Evolutionary conservation across 2,329 filamentous ascomycete genomes (phyloP).

Genomic region (Alternaria burnsii): DNA sequence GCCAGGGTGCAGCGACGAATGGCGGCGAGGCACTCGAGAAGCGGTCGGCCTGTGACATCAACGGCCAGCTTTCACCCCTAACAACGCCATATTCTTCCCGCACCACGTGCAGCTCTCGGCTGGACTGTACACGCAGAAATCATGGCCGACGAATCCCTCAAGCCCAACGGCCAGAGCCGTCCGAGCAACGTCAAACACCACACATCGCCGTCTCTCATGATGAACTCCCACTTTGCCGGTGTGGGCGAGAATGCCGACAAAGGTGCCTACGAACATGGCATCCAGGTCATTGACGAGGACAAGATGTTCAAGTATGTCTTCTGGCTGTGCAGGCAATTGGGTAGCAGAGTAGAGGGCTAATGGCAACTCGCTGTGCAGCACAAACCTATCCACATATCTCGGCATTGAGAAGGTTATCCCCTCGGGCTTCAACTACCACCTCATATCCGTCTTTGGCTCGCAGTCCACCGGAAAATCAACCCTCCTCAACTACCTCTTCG

Average conservation of each 20-base stretch:
- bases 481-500: slow-evolving; percentile 92
- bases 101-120: slow-evolving; percentile 37
- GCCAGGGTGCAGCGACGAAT: slow-evolving; percentile 43
- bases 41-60: slow-evolving; percentile 50
- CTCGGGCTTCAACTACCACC: slow-evolving; percentile 97
- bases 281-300: slow-evolving; percentile 95
- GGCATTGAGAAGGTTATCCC: slow-evolving; percentile 79
- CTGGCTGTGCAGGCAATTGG: not conserved
- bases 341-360: slow-evolving; percentile 29
- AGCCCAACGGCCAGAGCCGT: slow-evolving; percentile 48
- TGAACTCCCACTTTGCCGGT: slow-evolving; percentile 84
- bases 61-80: slow-evolving; percentile 42
- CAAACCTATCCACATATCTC: slow-evolving; percentile 83
- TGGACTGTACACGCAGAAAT: slow-evolving; percentile 27
- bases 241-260: slow-evolving; percentile 70
- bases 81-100: slow-evolving; percentile 44
- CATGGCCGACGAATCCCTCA: slow-evolving; percentile 43
- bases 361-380: slow-evolving; percentile 58
- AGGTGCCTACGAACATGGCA: slow-evolving; percentile 85
- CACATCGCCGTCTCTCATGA: slow-evolving; percentile 57
- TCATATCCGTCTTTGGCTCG: slow-evolving; percentile 98
- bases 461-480: slow-evolving; percentile 99
- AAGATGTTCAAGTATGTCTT: slow-evolving; percentile 90
- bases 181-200: slow-evolving; percentile 51
- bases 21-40: slow-evolving; percentile 27